phyloP scores from a whole-genome alignment of 2,329 filamentous ascomycete genomes.

The Colletotrichum zoysiae region DNA sequence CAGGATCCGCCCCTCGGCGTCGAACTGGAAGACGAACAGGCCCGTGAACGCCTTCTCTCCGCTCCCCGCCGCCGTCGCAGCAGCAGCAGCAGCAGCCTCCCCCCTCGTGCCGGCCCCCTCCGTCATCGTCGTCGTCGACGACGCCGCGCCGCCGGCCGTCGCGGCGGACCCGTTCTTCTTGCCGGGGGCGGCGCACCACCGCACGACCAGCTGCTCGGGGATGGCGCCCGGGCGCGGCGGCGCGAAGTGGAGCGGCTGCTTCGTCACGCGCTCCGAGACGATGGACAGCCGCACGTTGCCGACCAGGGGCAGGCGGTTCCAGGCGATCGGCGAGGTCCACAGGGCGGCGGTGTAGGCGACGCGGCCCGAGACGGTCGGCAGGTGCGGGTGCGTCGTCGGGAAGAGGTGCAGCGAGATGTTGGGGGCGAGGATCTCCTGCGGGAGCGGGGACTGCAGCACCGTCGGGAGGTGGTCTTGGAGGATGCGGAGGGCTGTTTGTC shows the following conservation, averaged over 20 bases:
- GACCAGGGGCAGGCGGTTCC: slow-evolving; percentile 91
- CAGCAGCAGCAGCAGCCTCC: slow-evolving; percentile 40
- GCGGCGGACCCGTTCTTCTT: slow-evolving; percentile 53
- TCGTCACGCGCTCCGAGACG: slow-evolving; percentile 88
- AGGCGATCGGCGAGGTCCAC: slow-evolving; percentile 96
- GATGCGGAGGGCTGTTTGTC: slow-evolving; percentile 67
- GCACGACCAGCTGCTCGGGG: slow-evolving; percentile 87
- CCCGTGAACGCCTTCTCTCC: slow-evolving; percentile 86
- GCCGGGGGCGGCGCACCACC: slow-evolving; percentile 84
- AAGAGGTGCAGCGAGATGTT: slow-evolving; percentile 79
- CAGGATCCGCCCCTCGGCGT: slow-evolving; percentile 83
- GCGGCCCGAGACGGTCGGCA: slow-evolving; percentile 91
- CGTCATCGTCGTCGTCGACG: slow-evolving; percentile 49
- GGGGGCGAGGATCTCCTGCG: slow-evolving; percentile 82
- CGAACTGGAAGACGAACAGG: slow-evolving; percentile 96
- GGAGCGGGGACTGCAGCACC: slow-evolving; percentile 74
- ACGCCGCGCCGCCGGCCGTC: slow-evolving; percentile 49
- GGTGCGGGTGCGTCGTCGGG: slow-evolving; percentile 84
- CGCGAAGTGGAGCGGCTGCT: slow-evolving; percentile 63
- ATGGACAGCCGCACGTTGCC: slow-evolving; percentile 92
- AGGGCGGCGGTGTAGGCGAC: slow-evolving; percentile 90
- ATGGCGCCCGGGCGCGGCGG: slow-evolving; percentile 65
- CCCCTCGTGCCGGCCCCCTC: slow-evolving; percentile 62
- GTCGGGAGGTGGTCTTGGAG: slow-evolving; percentile 76
- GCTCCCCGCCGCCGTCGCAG: slow-evolving; percentile 52